These are phyloP conservation scores for Pelargonium cotyledonis DNA, from an alignment of 441 rosid genomes.

Conservation along the genomic window DNA sequence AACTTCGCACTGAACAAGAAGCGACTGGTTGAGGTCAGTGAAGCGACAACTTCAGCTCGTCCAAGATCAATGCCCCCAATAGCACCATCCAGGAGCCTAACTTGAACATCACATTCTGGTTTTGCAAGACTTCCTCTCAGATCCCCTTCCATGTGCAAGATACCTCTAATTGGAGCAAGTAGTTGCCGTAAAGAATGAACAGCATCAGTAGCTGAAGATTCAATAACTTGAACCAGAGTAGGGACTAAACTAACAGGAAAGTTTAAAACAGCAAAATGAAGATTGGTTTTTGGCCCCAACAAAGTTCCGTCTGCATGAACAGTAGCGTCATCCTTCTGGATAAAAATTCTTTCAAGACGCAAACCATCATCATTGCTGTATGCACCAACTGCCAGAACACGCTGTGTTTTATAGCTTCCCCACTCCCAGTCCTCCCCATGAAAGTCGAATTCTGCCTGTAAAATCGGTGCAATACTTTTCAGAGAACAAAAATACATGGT, in stretches of 20 bases:
- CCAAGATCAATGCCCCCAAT: constrained; percentile 97
- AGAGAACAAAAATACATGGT: constrained; percentile 6
- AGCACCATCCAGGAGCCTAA: constrained; percentile 93
- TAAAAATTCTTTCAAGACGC: constrained; percentile 86
- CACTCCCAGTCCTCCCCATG: constrained; percentile 99
- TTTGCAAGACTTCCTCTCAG: constrained; percentile 91
- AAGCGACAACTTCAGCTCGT: constrained; percentile 96
- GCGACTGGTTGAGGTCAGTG: constrained; percentile 85
- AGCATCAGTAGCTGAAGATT: constrained; percentile 79
- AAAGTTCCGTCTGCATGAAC: constrained; percentile 97
- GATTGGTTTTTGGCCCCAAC: constrained; percentile 89
- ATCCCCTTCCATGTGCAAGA: constrained; percentile 98
- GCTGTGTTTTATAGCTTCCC: constrained; percentile 95
- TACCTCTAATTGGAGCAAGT: constrained; percentile 85
- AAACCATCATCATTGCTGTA: constrained; percentile 95
- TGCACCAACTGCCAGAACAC: constrained; percentile 82
- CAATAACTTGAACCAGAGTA: constrained; percentile 83
- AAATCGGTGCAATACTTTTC: constrained; percentile 12
- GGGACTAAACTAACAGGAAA: constrained; percentile 95
- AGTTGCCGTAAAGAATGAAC: constrained; percentile 85
- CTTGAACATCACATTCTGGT: constrained; percentile 98
- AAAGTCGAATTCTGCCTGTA: constrained; percentile 95
- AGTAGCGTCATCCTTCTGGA: constrained; percentile 96
- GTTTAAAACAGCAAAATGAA: constrained; percentile 97
- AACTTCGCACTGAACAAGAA: constrained; percentile 93